These are phyloP conservation scores for Jatropha podagrica DNA, from an alignment of 441 rosid species.

Conservation along the genomic window DNA sequence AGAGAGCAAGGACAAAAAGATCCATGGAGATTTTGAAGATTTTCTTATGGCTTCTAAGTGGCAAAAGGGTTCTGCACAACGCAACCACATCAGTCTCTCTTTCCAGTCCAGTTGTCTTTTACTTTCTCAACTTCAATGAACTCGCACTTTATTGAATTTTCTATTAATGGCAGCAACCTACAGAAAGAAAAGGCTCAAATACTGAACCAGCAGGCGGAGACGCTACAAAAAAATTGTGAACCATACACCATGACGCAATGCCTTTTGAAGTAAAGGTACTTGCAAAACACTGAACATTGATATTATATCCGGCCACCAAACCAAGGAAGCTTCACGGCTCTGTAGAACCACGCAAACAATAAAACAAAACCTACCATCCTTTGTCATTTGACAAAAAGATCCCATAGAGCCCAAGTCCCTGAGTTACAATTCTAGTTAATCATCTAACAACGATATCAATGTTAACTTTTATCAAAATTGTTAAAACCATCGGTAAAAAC, in stretches of 20 bases:
- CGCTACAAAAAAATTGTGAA: background rate
- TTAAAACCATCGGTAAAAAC: no score
- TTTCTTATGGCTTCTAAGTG: slow-evolving; percentile 31
- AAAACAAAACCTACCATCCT: no score
- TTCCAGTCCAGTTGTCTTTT: background rate
- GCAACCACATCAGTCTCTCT: slow-evolving; percentile 53
- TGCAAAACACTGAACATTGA: background rate
- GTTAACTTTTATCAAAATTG: no score
- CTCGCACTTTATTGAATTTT: background rate
- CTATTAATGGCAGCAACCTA: background rate
- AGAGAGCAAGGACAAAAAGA: slow-evolving; percentile 27
- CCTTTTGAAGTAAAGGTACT: background rate
- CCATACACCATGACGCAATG: background rate
- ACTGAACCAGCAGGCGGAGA: background rate
- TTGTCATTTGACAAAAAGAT: no score
- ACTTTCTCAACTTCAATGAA: background rate
- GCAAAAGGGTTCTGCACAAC: slow-evolving; percentile 30
- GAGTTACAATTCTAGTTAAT: no score
- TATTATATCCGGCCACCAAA: background rate
- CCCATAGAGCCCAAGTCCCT: no score
- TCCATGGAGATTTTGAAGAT: slow-evolving; percentile 51
- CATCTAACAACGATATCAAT: no score
- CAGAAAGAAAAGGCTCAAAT: background rate
- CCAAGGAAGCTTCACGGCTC: background rate
- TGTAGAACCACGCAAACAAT: no score